Evolutionary conservation across 371 early-diverging fungal genomes (phyloP), one percentile per base, ranked within the genome.

Genomic region (Conidiobolus incongruus): DNA sequence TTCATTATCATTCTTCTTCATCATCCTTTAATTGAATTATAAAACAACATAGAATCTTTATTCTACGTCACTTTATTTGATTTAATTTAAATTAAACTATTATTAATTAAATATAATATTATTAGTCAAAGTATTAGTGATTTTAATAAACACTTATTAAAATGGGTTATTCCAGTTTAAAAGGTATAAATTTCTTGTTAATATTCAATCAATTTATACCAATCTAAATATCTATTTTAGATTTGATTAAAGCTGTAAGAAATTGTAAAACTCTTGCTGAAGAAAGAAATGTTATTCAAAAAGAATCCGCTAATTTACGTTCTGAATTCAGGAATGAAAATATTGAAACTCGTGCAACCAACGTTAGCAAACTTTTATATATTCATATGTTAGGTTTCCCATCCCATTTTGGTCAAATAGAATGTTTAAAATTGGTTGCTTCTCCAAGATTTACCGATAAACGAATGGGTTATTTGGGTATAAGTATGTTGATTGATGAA

Each of bases 311-410:
- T 13, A 72, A 69, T 43, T 88, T 96, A 53, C 73, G 97, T 52
- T 89, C 93, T 12, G 71, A 78, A 10, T 87, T 93, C 66, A 87
- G 81, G 60, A 86, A 88, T 43, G 89, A 84, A 52, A 77, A 79
- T 54, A 61, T 62, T 42, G 90, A 86, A 35, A 68, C 72, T 19
- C 67, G 91, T 28, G 77, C 86, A 52, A 67, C 78, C 52, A 93
- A 92, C 55, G 82, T 96, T 36, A 79, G 87, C 34, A 96, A 96
- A 60, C 65, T 96, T 48, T 63, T 96, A 6, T 96, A 93, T 53
- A 91, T 96, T 47, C 89, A 92, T 55, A 84, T 96, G 90, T 75
- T 96, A 34, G 93, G 95, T 21, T 91, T 91, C 53, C 91, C 95
- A 26, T 91, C 93, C 32, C 94, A 93, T 55, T 96, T 93, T 57